Evolutionary conservation across 805 yeast genomes (phyloP), one percentile per base, ranked within the genome.

Genomic region (Cyberlindnera americana): DNA sequence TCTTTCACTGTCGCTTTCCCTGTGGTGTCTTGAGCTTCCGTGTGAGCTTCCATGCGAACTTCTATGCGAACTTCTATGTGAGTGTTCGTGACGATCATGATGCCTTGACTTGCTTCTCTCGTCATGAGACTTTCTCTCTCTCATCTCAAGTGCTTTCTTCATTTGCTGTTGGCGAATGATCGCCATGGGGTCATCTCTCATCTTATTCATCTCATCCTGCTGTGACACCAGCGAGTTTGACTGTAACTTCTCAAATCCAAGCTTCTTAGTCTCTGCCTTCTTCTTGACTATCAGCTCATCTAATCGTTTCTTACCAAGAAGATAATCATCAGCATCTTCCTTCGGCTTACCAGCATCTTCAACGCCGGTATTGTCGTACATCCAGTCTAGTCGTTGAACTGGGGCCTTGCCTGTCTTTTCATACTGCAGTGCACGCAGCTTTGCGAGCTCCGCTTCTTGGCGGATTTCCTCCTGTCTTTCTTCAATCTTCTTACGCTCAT

Each of bases 381-480:
- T 91, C 97, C 97, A 90, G 31, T 77, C 83, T 17, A 88, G 67
- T 36, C 81, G 75, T 38, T 71, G 64, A 39, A 61, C 54, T 43
- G 69, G 40, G 47, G 57, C 53, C 49, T 57, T 48, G 49, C 74
- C 65, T 44, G 57, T 63, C 28, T 60, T 57, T 11, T 70, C 70
- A 48, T 61, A 62, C 48, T 73, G 78, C 45, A 76, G 53, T 26
- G 65, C 67, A 40, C 69, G 56, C 29, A 84, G 60, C 49, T 81
- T 81, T 33, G 74, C 67, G 27, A 77, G 64, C 45, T 84, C 84
- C 27, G 75, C 66, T 46, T 83, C 87, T 42, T 74, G 70, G 15
- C 67, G 69, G 22, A 83, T 68, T 59, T 87, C 95, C 38, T 70
- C 67, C 45, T 78, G 77, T 22, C 83, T 64, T 51, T 81, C 81